phyloP scores from a whole-genome alignment of 805 yeast genomes.

The Sugiyamaella qingdaonensis region DNA sequence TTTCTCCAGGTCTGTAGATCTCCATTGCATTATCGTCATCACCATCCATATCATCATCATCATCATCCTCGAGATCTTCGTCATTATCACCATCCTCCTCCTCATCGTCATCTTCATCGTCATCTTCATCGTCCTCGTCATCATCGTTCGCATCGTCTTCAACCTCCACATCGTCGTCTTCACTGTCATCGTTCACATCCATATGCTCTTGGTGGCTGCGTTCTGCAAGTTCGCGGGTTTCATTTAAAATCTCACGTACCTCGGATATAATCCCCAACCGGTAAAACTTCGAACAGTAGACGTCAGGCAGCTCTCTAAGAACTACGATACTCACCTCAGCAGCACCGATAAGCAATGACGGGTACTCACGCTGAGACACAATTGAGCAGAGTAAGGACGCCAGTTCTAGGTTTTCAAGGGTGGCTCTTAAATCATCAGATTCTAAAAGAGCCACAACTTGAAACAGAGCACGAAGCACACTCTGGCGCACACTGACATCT shows the following conservation, averaged over 20 bases:
- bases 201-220: constrained; percentile 15
- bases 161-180: constrained; percentile 24
- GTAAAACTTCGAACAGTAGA: constrained; percentile 48
- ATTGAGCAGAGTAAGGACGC: constrained; percentile 30
- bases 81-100: neutral
- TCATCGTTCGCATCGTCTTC: constrained; percentile 24
- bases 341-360: constrained; percentile 42
- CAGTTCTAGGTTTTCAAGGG: constrained; percentile 25
- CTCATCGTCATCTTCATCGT: neutral
- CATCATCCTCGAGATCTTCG: neutral
- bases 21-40: constrained; percentile 1
- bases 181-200: constrained; percentile 21
- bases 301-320: constrained; percentile 41
- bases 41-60: neutral
- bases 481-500: constrained; percentile 58
- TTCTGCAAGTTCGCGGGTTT: constrained; percentile 26
- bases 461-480: constrained; percentile 49
- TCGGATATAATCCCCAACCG: constrained; percentile 71
- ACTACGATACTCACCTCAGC: constrained; percentile 46
- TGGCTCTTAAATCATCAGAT: constrained; percentile 19
- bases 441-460: constrained; percentile 46
- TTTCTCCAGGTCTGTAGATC: neutral
- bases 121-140: constrained; percentile 1
- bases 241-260: constrained; percentile 30
- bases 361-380: constrained; percentile 28